These are phyloP conservation scores for Nakazawaea ishiwadae DNA, from an alignment of 805 yeast species.

Conservation along the genomic window DNA sequence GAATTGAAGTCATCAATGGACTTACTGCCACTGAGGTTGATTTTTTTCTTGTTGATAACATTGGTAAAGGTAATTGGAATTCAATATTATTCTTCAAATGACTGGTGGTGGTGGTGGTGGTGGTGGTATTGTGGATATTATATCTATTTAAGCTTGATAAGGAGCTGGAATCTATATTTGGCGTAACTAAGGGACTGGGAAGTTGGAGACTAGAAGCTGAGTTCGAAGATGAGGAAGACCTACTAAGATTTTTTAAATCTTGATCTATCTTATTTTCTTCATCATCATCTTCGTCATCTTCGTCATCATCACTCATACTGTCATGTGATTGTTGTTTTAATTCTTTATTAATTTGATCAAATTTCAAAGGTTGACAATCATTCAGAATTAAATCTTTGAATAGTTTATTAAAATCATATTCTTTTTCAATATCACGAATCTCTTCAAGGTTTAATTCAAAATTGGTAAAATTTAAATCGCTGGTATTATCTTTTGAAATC, in stretches of 20 bases:
- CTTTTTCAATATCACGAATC: slow-evolving; percentile 55
- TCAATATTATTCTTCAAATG: slow-evolving; percentile 2
- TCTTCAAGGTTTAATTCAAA: slow-evolving; percentile 55
- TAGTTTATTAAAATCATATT: slow-evolving; percentile 43
- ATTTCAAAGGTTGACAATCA: slow-evolving; percentile 23
- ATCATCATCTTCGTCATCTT: neutral
- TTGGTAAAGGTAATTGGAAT: slow-evolving; percentile 14
- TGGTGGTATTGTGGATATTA: neutral
- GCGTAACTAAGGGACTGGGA: slow-evolving; percentile 19
- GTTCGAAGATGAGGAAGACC: neutral
- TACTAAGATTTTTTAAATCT: neutral
- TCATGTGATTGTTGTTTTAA: neutral
- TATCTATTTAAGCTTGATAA: too few relatives aligned
- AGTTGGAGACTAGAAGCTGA: slow-evolving; percentile 14
- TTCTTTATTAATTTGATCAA: slow-evolving; percentile 10
- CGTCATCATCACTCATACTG: neutral
- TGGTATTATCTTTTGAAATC: slow-evolving; percentile 25
- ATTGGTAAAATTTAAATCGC: slow-evolving; percentile 43
- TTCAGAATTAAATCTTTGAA: slow-evolving; percentile 25
- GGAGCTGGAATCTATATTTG: slow-evolving; percentile 10
- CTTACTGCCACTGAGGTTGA: neutral
- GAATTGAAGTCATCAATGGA: neutral
- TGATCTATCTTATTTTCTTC: slow-evolving; percentile 4
- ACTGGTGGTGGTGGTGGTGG: too few relatives aligned
- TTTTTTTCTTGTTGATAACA: slow-evolving; percentile 7